Evolutionary conservation across 2,329 filamentous ascomycete genomes (phyloP).

Genomic region (Fusarium albosuccineum): DNA sequence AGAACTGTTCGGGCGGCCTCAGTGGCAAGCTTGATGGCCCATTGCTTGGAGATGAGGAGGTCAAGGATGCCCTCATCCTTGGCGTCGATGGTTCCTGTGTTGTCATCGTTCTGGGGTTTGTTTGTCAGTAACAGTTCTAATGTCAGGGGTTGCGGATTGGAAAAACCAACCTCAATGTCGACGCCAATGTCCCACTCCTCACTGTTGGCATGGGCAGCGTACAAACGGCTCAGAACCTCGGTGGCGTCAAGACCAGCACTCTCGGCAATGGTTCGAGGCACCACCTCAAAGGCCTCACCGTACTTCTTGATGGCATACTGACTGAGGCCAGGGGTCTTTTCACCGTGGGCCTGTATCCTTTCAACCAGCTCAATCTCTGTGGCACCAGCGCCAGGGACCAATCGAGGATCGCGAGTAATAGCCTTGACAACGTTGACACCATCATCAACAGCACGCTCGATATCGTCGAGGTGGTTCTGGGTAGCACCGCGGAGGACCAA

Average conservation of each 20-base stretch:
- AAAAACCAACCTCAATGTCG: slow-evolving; percentile 79
- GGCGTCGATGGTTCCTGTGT: slow-evolving; percentile 85
- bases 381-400: slow-evolving; percentile 94
- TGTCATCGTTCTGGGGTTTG: slow-evolving; percentile 74
- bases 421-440: slow-evolving; percentile 99
- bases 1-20: slow-evolving; percentile 94
- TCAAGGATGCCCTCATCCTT: slow-evolving; percentile 92
- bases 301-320: slow-evolving; percentile 99
- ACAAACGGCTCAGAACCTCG: slow-evolving; percentile 92
- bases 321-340: slow-evolving; percentile 91
- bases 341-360: slow-evolving; percentile 88
- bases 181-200: slow-evolving; percentile 93
- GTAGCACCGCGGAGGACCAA: slow-evolving; percentile 95
- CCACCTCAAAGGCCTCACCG: slow-evolving; percentile 96
- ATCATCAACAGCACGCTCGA: slow-evolving; percentile 97
- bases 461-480: slow-evolving; percentile 97
- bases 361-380: slow-evolving; percentile 95
- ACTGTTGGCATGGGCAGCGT: slow-evolving; percentile 91
- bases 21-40: slow-evolving; percentile 97
- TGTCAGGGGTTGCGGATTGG: background rate
- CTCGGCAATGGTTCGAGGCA: slow-evolving; percentile 93
- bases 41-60: slow-evolving; percentile 90
- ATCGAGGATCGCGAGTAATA: slow-evolving; percentile 90
- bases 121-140: slow-evolving; percentile 36
- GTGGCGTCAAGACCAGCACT: slow-evolving; percentile 96